phyloP scores from a whole-genome alignment of 768 basidiomycete genomes.

The Podaxis sp. region DNA sequence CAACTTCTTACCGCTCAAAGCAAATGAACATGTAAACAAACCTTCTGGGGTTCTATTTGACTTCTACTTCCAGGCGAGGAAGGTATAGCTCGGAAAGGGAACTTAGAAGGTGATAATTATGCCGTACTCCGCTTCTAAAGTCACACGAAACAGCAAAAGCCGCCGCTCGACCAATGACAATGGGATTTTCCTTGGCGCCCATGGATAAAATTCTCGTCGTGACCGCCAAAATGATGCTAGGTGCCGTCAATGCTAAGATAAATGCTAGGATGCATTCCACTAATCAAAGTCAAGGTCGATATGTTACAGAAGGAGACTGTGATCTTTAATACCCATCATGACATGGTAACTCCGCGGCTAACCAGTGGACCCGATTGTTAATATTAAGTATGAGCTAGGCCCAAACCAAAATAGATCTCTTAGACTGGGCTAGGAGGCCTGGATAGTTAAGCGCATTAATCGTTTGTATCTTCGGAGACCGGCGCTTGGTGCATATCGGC shows the following conservation, averaged over 20 bases:
- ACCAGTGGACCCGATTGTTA: slow-evolving; percentile 27
- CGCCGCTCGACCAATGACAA: slow-evolving; percentile 11
- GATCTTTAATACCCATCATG: slow-evolving; percentile 9
- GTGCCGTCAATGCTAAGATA: slow-evolving; percentile 5
- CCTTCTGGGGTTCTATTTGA: slow-evolving; percentile 55
- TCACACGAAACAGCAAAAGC: slow-evolving; percentile 37
- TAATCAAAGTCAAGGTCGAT: slow-evolving; percentile 4
- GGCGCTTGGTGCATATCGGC: slow-evolving; percentile 43
- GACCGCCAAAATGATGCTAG: slow-evolving; percentile 4
- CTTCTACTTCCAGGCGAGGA: slow-evolving; percentile 40
- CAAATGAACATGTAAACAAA: slow-evolving; percentile 53
- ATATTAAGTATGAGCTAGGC: slow-evolving; percentile 17
- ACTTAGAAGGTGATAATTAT: slow-evolving; percentile 41
- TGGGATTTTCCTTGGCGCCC: slow-evolving; percentile 6
- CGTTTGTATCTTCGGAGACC: neutral
- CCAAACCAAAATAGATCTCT: slow-evolving; percentile 7
- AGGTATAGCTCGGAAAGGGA: slow-evolving; percentile 44
- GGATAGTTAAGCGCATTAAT: neutral
- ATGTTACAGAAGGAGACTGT: slow-evolving; percentile 5
- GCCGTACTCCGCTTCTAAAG: slow-evolving; percentile 37
- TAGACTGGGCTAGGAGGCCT: neutral
- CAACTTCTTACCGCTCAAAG: slow-evolving; percentile 37
- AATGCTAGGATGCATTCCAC: slow-evolving; percentile 1
- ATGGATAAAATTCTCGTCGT: slow-evolving; percentile 9
- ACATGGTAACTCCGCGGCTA: slow-evolving; percentile 32